Base-by-base conservation (phyloP, 2,329 filamentous ascomycete species). In the Gliomastix tumulicola region DNA sequence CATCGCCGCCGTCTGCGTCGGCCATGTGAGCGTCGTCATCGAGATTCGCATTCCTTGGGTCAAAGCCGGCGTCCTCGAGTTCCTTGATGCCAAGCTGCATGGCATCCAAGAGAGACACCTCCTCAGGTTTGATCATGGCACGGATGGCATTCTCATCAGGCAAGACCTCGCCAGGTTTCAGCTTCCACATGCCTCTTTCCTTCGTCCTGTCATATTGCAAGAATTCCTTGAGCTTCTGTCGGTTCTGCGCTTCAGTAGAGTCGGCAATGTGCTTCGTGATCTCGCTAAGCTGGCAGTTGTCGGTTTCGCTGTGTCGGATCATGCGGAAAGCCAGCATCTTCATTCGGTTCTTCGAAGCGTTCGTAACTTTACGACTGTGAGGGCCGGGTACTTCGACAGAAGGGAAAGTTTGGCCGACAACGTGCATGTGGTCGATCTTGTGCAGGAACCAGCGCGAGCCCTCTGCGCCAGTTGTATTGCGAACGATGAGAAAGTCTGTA, bases 161-260 rank as follows among this genome's bases (percentile, higher is more conserved):
- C 17, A 92, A 69, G 1, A 76, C 68, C 47, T 96, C 85, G 17
- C 78, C 77, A 8, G 78, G 68, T 35, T 76, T 77, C 44, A 94
- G 74, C 20, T 82, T 79, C 92, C 92, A 98, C 46, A 73, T 66
- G 21, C 87, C 85, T 51, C 89, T 89, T 36, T 82, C 76, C 30
- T 58, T 62, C 15, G 88, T 84, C 52, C 94, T 89, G 51, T 92
- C 84, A 54, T 96, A 97, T 34, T 80, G 74, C 48, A 98, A 80
- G 57, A 98, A 97, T 50, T 98, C 92, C 52, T 96, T 92, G 63
- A 98, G 82, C 60, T 97, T 96, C 52, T 94, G 89, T 22, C 92
- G 79, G 49, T 96, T 97, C 54, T 97, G 90, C 38, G 92, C 88
- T 54, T 97, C 90, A 16, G 87, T 92, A 6, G 88, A 92, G 27